Base-by-base conservation (phyloP, 163 green algal genomes). In the Prototheca stagnorum region DNA sequence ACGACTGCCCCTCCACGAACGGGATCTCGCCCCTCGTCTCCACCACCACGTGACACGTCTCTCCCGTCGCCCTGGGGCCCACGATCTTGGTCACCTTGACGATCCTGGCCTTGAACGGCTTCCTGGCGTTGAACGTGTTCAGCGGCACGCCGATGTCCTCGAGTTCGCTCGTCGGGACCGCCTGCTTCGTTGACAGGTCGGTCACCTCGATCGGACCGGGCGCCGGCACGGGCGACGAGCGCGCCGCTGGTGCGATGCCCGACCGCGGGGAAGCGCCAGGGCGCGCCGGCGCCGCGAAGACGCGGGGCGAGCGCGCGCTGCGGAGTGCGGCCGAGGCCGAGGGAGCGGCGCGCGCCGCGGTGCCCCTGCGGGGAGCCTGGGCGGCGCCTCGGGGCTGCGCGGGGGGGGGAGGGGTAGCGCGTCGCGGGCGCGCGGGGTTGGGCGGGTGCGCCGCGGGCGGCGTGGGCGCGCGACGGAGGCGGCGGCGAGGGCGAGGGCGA, bases 1-100 rank as follows among this genome's bases (percentile, higher is more conserved):
- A 98, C 23, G 81, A 94, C 76, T 98, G 90, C 44, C 81, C 66
- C 79, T 98, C 90, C 73, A 80, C 91, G 75, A 93, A 97, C 42
- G 90, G 90, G 49, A 96, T 92, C 47, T 98, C 78, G 52, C 79
- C 77, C 21, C 84, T 67, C 39, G 77, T 81, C 51, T 77, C 54
- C 37, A 40, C 27, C 12, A 63, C 75, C 59, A 97, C 94, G 80
- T 97, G 75, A 68, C 68, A 92, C n/a, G 84, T 95, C 73, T 97
- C 84, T 49, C 88, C 88, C 19, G 78, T 84, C 22, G 78, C 78
- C 61, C 96, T 95, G 58, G 90, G 84, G 51, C 90, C 90, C 1
- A 92, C 83, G 55, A 97, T 96, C 44, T 66, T 66, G 77, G 96
- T 74, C 48, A 97, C 88, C 8, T 65, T 87, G 35, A 58, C 28